Base-by-base conservation (phyloP, 2,329 filamentous ascomycete genomes). In the Aquanectria penicillioides region DNA sequence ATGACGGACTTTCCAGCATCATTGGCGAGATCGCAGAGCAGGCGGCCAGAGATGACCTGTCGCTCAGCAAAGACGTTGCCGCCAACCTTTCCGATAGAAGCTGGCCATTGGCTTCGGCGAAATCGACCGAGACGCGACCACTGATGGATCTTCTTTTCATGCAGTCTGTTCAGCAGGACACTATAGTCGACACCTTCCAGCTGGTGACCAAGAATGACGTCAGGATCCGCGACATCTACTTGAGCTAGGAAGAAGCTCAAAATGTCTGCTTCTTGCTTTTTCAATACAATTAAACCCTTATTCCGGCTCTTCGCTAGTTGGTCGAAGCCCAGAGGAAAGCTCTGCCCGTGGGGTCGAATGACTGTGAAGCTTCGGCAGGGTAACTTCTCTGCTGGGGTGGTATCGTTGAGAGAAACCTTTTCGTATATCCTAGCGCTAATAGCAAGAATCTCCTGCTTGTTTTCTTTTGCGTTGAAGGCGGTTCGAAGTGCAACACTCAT, bases 121-220 rank as follows among this genome's bases (percentile, higher is more conserved):
- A 99, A 81, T 57, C 95, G 86, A 50, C 95, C 95, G 54, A 99
- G 91, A 18, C 94, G 88, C 63, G 97, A 96, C 94, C 95, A 99
- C 59, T 94, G 92, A 13, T 92, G 92, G 0, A 92, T 95, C 76
- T 94, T 98, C 77, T 91, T 94, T 71, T 97, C 92, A 61, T 92
- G 88, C 68, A 99, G 81, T 47, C 95, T 89, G 73, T 87, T 97
- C 22, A 99, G 81, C 10, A 99, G 81, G 55, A 97, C 89, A 67
- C 93, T 96, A 74, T 97, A 97, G 73, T 99, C 95, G 4, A 97
- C 93, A 69, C 97, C 95, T 75, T 99, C 95, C n/a, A 99, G 84
- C 70, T 97, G 91, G 75, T 99, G 94, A 11, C 95, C 95, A 66
- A 98, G 84, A 29, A 99, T 86, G 25, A 97, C 93, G 79, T 99